Percentiles rank a stretch among this genome's conserved stretches.
These are phyloP conservation scores for Dothidotthia symphoricarpi DNA, from an alignment of 2,329 filamentous ascomycete species.

Conservation along the genomic window DNA sequence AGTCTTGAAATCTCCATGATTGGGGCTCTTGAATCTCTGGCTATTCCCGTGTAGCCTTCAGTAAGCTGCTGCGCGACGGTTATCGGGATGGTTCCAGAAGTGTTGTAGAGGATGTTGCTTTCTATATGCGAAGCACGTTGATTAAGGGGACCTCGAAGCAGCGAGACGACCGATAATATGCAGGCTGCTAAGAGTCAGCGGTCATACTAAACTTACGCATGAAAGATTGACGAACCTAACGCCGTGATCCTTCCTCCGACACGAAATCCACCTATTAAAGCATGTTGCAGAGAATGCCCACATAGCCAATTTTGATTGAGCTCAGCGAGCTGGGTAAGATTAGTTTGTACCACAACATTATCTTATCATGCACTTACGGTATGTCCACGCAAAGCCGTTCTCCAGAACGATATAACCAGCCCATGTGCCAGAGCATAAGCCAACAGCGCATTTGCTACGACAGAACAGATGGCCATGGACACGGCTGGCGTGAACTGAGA, in stretches of 20 bases:
- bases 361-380: not conserved
- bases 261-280: conserved; percentile 1
- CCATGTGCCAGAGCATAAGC: conserved; percentile 4
- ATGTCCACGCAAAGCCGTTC: conserved; percentile 2
- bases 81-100: not conserved
- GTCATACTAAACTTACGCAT: not conserved
- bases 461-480: conserved; percentile 3
- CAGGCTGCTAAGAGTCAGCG: not conserved
- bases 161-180: conserved; percentile 1
- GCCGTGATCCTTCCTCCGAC: conserved; percentile 2
- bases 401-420: conserved; percentile 3
- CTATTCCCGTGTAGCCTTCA: conserved; percentile 1
- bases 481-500: conserved; percentile 1
- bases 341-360: not conserved
- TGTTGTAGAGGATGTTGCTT: not conserved
- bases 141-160: conserved; percentile 3
- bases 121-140: conserved; percentile 2
- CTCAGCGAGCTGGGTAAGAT: not conserved
- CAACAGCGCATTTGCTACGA: conserved; percentile 3
- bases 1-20: conserved; percentile 1
- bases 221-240: not conserved
- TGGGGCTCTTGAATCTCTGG: not conserved
- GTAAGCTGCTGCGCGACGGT: conserved; percentile 1
- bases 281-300: conserved; percentile 1
- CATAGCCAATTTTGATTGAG: conserved; percentile 5